Conservation (phyloP, 2,329 filamentous ascomycete genomes). For the Arthrinium puccinioides region DNA sequence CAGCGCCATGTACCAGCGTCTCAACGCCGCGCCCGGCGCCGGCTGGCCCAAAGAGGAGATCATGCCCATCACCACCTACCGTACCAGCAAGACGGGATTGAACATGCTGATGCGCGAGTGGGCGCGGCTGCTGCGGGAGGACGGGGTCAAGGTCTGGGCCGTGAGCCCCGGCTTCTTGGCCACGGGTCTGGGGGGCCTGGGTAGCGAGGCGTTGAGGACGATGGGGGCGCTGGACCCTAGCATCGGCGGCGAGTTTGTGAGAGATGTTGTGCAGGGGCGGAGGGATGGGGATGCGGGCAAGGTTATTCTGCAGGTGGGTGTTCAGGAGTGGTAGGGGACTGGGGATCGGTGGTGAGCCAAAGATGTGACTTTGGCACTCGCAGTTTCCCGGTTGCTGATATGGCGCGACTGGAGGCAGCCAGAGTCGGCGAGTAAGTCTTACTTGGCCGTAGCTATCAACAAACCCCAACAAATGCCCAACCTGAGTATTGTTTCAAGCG, state of each 20-base stretch:
- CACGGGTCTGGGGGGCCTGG: constrained; percentile 26
- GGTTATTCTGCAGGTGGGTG: constrained; percentile 14
- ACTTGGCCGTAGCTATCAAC: no score
- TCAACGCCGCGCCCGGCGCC: constrained; percentile 7
- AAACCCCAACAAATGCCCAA: no score
- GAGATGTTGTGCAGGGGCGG: constrained; percentile 30
- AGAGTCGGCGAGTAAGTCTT: no score
- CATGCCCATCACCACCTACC: constrained; percentile 20
- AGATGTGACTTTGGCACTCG: no score
- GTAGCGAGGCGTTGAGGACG: constrained; percentile 13
- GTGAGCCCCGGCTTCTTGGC: constrained; percentile 34
- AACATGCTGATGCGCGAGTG: constrained; percentile 43
- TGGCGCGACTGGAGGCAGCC: no score
- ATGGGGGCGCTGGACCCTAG: constrained; percentile 24
- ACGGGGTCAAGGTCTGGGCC: constrained; percentile 37
- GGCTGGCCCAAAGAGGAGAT: constrained; percentile 33
- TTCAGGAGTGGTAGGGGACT: constrained; percentile 16
- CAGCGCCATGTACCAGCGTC: constrained; percentile 6
- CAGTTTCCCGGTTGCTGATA: no score
- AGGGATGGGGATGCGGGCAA: constrained; percentile 32
- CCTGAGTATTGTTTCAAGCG: no score
- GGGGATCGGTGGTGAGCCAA: no score
- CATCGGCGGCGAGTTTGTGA: constrained; percentile 30
- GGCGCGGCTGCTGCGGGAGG: constrained; percentile 31
- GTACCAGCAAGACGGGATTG: constrained; percentile 32